Evolutionary conservation across 192 early-diverging fungal genomes (phyloP).

Genomic region (Cetraspora pellucida): DNA sequence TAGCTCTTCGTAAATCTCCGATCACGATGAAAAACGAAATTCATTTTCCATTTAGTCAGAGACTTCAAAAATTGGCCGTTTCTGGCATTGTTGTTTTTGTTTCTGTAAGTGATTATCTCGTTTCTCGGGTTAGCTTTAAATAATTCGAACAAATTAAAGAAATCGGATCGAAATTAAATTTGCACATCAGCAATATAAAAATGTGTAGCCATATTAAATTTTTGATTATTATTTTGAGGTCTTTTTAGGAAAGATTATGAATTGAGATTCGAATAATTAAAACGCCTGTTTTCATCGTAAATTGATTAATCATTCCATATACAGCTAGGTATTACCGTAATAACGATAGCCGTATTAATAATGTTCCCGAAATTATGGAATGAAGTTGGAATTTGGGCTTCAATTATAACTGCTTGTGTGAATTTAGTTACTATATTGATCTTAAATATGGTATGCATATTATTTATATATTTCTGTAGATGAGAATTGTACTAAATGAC

Average conservation of each 20-base stretch:
- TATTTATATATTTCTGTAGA: background rate
- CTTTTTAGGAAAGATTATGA: too few relatives aligned
- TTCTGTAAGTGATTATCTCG: constrained; percentile 37
- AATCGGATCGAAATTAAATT: background rate
- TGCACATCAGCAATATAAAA: too few relatives aligned
- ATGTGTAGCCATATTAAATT: background rate
- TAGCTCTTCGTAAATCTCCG: constrained; percentile 47
- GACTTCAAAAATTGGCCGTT: constrained; percentile 40
- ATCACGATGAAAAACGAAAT: constrained; percentile 55
- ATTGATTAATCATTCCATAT: constrained; percentile 14
- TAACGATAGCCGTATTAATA: constrained; percentile 46
- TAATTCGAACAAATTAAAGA: too few relatives aligned
- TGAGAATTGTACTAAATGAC: background rate
- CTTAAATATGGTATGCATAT: constrained; percentile 51
- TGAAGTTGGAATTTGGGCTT: constrained; percentile 36
- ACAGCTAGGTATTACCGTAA: constrained; percentile 47
- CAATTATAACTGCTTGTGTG: constrained; percentile 44
- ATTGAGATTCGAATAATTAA: too few relatives aligned
- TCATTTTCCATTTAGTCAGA: constrained; percentile 48
- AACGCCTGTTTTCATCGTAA: too few relatives aligned
- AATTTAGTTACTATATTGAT: constrained; percentile 58
- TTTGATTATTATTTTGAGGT: too few relatives aligned
- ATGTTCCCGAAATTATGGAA: constrained; percentile 29
- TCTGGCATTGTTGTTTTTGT: constrained; percentile 49
- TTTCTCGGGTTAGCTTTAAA: too few relatives aligned